Conservation (phyloP, 306 rosid species). For the Alnus rubra region DNA sequence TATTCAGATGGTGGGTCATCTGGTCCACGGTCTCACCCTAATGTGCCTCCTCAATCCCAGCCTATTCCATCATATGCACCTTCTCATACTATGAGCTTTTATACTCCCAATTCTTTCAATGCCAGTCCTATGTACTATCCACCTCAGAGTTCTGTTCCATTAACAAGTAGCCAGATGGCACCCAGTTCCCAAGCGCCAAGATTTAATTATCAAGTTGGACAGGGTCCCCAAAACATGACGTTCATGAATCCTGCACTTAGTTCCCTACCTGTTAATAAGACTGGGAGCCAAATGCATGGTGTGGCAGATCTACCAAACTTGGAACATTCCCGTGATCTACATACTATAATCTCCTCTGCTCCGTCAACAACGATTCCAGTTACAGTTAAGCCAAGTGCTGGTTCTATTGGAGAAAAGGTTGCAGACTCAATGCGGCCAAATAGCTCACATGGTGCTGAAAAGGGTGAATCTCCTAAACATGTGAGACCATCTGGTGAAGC, state of each 20-base stretch:
- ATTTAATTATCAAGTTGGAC: constrained; percentile 56
- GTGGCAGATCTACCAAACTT: constrained; percentile 42
- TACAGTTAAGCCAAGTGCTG: constrained; percentile 49
- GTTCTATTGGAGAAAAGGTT: constrained; percentile 40
- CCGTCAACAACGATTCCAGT: constrained; percentile 41
- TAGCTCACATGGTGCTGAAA: constrained; percentile 40
- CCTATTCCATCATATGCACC: constrained; percentile 52
- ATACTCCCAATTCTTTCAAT: constrained; percentile 43
- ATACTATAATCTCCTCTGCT: constrained; percentile 34
- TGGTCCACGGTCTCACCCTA: constrained; percentile 59
- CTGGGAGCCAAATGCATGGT: constrained; percentile 44
- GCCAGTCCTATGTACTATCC: constrained; percentile 42
- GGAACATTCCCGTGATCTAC: constrained; percentile 55
- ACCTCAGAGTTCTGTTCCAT: constrained; percentile 53
- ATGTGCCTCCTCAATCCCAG: constrained; percentile 63
- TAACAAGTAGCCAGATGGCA: constrained; percentile 57
- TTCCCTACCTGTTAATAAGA: constrained; percentile 49
- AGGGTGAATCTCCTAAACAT: constrained; percentile 45
- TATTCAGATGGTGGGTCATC: constrained; percentile 64
- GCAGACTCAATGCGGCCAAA: constrained; percentile 37
- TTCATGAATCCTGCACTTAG: constrained; percentile 47
- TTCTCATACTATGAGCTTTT: constrained; percentile 55
- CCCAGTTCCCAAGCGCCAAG: constrained; percentile 67
- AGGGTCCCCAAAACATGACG: constrained; percentile 54
- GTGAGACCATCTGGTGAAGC: constrained; percentile 39